Percentiles rank a stretch among this genome's conserved stretches.
Conservation (phyloP, 1,284 basidiomycete species). For the Cerrena zonata region DNA sequence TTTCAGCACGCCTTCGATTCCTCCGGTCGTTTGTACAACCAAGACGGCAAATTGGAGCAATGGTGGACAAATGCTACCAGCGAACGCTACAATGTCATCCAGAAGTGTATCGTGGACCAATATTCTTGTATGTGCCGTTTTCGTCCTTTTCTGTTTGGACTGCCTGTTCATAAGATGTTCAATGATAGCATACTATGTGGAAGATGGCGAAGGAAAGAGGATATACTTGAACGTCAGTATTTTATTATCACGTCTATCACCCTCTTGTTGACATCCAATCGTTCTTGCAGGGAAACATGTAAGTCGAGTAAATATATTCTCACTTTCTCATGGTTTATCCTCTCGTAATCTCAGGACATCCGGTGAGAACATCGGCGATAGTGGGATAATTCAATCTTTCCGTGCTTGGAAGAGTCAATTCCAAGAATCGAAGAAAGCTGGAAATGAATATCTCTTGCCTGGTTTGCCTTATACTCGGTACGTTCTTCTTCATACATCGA, state of each 20-base stretch:
- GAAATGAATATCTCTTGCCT: slow-evolving; percentile 69
- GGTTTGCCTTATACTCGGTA: slow-evolving; percentile 77
- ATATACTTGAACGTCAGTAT: slow-evolving; percentile 78
- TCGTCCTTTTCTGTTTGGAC: slow-evolving; percentile 7
- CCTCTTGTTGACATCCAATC: background rate
- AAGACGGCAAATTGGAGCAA: slow-evolving; percentile 77
- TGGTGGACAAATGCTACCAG: slow-evolving; percentile 86
- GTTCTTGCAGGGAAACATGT: slow-evolving; percentile 4
- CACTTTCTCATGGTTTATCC: background rate
- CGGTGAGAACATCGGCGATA: slow-evolving; percentile 87
- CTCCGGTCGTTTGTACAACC: slow-evolving; percentile 77
- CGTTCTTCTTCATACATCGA: too few species aligned
- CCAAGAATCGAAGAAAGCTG: slow-evolving; percentile 45
- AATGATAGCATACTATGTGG: slow-evolving; percentile 65
- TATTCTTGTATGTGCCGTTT: slow-evolving; percentile 57
- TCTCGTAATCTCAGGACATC: slow-evolving; percentile 51
- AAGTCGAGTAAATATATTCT: background rate
- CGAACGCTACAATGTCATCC: slow-evolving; percentile 75
- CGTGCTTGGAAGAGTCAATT: slow-evolving; percentile 82
- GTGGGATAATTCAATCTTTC: slow-evolving; percentile 78
- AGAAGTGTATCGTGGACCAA: slow-evolving; percentile 85
- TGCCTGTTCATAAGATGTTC: background rate
- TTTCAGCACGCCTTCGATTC: slow-evolving; percentile 97
- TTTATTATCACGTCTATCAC: background rate
- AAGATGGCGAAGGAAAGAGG: slow-evolving; percentile 79